These are phyloP conservation scores for Aspergillus cristatus DNA, from an alignment of 495 filamentous ascomycete species.

Conservation along the genomic window DNA sequence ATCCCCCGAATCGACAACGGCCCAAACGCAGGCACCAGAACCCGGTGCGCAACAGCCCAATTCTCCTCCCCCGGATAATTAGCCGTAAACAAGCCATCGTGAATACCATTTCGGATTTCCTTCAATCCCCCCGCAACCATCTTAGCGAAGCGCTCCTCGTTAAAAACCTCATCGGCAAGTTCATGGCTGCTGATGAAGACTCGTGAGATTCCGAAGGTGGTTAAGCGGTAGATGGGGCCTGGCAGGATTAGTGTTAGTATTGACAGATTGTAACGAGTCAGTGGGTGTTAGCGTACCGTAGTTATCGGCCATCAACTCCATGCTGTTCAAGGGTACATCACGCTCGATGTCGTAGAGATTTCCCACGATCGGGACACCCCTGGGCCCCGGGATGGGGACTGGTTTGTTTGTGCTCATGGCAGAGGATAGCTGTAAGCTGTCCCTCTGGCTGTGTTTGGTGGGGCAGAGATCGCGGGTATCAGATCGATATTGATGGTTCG, in stretches of 20 bases:
- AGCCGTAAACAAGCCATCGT: constrained; percentile 65
- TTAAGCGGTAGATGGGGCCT: constrained; percentile 50
- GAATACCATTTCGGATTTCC: constrained; percentile 48
- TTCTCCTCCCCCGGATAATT: constrained; percentile 47
- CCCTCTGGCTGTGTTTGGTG: no score
- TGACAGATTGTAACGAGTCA: no score
- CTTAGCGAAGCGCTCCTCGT: constrained; percentile 61
- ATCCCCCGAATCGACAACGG: constrained; percentile 58
- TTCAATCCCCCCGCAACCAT: constrained; percentile 32
- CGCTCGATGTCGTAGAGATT: constrained; percentile 54
- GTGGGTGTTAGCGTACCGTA: constrained; percentile 53
- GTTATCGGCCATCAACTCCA: constrained; percentile 48
- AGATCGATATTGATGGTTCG: no score
- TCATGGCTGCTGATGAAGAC: constrained; percentile 41
- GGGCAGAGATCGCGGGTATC: no score
- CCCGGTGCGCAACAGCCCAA: constrained; percentile 66
- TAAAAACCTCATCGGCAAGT: constrained; percentile 55
- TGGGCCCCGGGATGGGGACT: constrained; percentile 48
- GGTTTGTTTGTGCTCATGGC: constrained; percentile 13
- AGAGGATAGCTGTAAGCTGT: no score
- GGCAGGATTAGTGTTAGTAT: constrained; percentile 1
- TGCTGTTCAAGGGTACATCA: constrained; percentile 40
- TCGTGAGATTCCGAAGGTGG: constrained; percentile 14
- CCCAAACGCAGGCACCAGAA: constrained; percentile 58
- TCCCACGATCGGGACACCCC: constrained; percentile 56